phyloP scores from a whole-genome alignment of 2,329 filamentous ascomycete genomes.

The Pezicula neosporulosa region DNA sequence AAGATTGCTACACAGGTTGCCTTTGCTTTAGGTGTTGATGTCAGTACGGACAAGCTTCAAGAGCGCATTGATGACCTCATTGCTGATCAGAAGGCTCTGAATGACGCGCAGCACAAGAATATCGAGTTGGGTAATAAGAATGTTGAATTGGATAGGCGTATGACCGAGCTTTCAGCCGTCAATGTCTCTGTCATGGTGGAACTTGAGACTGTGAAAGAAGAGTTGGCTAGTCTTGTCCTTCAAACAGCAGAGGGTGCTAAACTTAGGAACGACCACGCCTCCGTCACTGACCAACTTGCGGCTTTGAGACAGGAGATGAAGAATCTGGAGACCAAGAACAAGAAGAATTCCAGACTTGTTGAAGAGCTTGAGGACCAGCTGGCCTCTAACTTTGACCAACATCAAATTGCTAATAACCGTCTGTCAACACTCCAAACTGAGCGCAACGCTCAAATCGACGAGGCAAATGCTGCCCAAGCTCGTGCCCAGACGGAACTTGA shows the following conservation, averaged over 20 bases:
- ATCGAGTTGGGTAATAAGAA: slow-evolving; percentile 56
- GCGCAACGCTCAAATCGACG: slow-evolving; percentile 72
- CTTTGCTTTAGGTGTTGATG: slow-evolving; percentile 55
- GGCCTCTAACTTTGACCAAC: slow-evolving; percentile 91
- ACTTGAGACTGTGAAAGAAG: slow-evolving; percentile 56
- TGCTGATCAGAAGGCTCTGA: slow-evolving; percentile 56
- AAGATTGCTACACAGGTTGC: slow-evolving; percentile 63
- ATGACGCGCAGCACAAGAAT: slow-evolving; percentile 54
- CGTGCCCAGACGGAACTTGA: slow-evolving; percentile 69
- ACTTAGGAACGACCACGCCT: slow-evolving; percentile 39
- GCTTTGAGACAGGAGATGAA: slow-evolving; percentile 63
- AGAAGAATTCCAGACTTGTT: slow-evolving; percentile 87
- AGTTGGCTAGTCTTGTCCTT: slow-evolving; percentile 50
- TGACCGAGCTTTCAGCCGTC: slow-evolving; percentile 52
- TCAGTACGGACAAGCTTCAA: slow-evolving; percentile 65
- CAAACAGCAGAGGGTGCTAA: slow-evolving; percentile 40
- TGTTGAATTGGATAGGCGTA: slow-evolving; percentile 51
- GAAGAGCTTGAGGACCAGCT: slow-evolving; percentile 97
- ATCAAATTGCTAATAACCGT: slow-evolving; percentile 79
- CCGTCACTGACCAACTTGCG: slow-evolving; percentile 52
- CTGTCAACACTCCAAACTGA: slow-evolving; percentile 78
- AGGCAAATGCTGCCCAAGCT: slow-evolving; percentile 63
- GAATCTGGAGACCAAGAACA: slow-evolving; percentile 66
- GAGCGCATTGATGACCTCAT: slow-evolving; percentile 57
- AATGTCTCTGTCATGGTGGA: slow-evolving; percentile 59